These are phyloP conservation scores for Ceratocystis variospora DNA, from an alignment of 2,329 filamentous ascomycete genomes.

Conservation along the genomic window DNA sequence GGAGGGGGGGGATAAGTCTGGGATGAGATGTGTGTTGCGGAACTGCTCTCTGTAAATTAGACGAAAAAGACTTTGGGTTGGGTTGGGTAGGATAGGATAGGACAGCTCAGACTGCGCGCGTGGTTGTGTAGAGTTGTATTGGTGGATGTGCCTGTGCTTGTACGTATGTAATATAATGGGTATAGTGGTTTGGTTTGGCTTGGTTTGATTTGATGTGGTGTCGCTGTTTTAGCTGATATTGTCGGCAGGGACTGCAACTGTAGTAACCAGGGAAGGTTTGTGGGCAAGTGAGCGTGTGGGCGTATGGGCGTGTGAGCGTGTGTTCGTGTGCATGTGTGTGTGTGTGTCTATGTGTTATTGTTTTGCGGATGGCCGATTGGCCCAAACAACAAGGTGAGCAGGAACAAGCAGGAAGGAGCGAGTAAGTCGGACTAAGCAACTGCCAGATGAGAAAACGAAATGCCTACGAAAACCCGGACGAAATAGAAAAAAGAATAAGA, in stretches of 20 bases:
- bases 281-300: no score
- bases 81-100: background rate
- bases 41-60: background rate
- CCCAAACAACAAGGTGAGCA: background rate
- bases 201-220: background rate
- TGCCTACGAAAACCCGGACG: background rate
- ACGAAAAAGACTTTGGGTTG: background rate
- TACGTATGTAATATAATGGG: background rate
- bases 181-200: no score
- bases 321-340: no score
- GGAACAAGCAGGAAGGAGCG: background rate
- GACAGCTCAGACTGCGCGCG: no score
- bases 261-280: background rate
- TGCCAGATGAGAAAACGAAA: background rate
- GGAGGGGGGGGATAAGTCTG: no score
- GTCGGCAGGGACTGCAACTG: background rate
- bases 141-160: background rate
- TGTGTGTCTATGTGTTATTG: background rate
- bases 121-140: background rate
- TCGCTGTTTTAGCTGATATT: background rate
- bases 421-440: background rate
- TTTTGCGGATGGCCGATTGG: constrained; percentile 3
- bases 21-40: background rate
- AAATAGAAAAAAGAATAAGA: background rate
- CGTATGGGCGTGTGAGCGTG: no score